Evolutionary conservation across 139 green algal genomes (phyloP), one percentile per base, ranked within the genome.

Genomic region (Nannochloris sp.): DNA sequence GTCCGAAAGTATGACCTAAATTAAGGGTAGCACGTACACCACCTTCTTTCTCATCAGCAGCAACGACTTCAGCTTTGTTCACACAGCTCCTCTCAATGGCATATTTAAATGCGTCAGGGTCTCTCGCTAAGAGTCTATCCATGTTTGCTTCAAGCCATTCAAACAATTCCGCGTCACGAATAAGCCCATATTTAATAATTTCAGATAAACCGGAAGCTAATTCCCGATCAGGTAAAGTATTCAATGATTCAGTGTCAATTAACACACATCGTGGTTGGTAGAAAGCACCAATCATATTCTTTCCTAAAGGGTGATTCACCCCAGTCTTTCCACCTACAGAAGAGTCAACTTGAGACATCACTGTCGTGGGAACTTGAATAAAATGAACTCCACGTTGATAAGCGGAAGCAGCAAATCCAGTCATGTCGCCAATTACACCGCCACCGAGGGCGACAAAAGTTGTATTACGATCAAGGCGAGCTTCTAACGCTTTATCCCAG

Each of bases 261-360:
- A 99, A 75, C 63, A 99, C 94, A 53, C 76, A 85, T 31, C 68
- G 79, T 3, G 89, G 87, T 80, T 96, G 90, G 47, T 85, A 79
- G 51, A 86, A 86, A 4, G 94, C 95, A 27, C 95, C 95, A 58
- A 99, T 97, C 95, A 99, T 99, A 85, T 99, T 99, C 78, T 99
- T 99, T 51, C 92, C 95, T 63, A 96, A 72, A 4, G 93, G 85
- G 74, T 99, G 95, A 83, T 99, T 99, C 6, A 99, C 95, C 32
- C 81, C 81, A 6, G 95, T 99, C 72, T 99, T 99, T 70, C 95
- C 95, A 24, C 95, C 95, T 12, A 99, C 95, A 15, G 89, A 97
- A 4, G 86, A 96, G 73, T 99, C 95, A 25, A 99, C 95, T 72
- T 96, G 90, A 1, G 94, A 77, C 92, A 98, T 97, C 25, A 98